These are phyloP conservation scores for Erythrobasidium hasegawianum DNA, from an alignment of 1,284 basidiomycete genomes.

Conservation along the genomic window DNA sequence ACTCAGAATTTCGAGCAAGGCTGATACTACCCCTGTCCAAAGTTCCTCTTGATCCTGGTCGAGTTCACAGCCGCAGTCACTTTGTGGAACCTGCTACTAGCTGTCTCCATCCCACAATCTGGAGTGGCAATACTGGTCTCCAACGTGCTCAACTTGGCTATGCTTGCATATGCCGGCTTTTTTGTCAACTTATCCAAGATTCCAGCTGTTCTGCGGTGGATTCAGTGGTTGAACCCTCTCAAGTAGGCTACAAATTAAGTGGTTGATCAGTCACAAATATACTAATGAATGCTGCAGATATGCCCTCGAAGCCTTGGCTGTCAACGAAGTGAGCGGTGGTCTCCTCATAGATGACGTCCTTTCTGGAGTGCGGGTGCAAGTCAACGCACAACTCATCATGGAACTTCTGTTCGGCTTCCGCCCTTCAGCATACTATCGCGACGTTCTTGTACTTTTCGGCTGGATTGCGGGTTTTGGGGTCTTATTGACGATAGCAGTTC, in stretches of 20 bases:
- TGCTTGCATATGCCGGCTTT: slow-evolving; percentile 49
- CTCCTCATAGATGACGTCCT: slow-evolving; percentile 74
- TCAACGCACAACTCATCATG: slow-evolving; percentile 79
- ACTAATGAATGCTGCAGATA: slow-evolving; percentile 48
- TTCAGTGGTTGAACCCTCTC: slow-evolving; percentile 70
- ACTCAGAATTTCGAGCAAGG: background rate
- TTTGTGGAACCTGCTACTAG: slow-evolving; percentile 81
- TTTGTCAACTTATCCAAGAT: slow-evolving; percentile 64
- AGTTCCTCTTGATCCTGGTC: slow-evolving; percentile 68
- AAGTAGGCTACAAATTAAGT: slow-evolving; percentile 69
- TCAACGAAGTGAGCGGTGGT: slow-evolving; percentile 82
- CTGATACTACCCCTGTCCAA: background rate
- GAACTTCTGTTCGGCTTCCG: slow-evolving; percentile 77
- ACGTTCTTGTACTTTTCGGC: slow-evolving; percentile 76
- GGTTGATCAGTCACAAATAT: background rate
- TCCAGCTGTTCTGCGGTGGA: slow-evolving; percentile 44
- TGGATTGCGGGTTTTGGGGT: slow-evolving; percentile 73
- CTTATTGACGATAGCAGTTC: slow-evolving; percentile 66
- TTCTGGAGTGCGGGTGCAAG: slow-evolving; percentile 71
- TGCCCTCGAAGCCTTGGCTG: slow-evolving; percentile 56
- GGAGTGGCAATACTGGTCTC: slow-evolving; percentile 78
- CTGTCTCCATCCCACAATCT: slow-evolving; percentile 71
- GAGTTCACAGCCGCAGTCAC: slow-evolving; percentile 76
- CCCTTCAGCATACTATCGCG: slow-evolving; percentile 69
- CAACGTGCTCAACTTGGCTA: slow-evolving; percentile 41